Evolutionary conservation across 768 basidiomycete species (phyloP), one percentile per base, ranked within the genome.

Genomic region (Rhizopogon salebrosus): DNA sequence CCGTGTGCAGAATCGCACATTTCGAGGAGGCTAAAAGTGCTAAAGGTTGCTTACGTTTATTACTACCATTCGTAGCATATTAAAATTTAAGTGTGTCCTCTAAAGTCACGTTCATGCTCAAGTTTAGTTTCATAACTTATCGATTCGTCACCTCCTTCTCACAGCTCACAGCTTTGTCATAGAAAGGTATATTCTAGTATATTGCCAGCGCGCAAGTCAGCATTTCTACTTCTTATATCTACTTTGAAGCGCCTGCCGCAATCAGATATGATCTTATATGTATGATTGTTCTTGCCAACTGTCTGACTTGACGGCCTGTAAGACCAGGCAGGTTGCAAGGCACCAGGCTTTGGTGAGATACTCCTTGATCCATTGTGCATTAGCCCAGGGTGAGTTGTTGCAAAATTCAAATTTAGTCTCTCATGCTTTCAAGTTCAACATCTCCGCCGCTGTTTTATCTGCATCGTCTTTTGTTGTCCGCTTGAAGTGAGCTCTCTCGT

Each of bases 1-100:
- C 49, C 49, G 52, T 53, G 52, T 53, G 49, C 31, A 37, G 27
- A 54, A 54, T 53, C 26, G 22, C n/a, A 52, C 50, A 29, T 52
- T 54, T 38, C 53, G 53, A 52, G 53, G 16, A 50, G 20, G 26
- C 18, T 52, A n/a, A n/a, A n/a, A n/a, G n/a, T n/a, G n/a, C n/a
- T 23, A 20, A 35, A 31, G 26, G 8, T 20, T 22, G 24, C 37
- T 24, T 42, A 39, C 13, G 34, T 7, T 20, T 40, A 16, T 23
- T 14, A 36, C 34, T 53, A 24, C 48, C 37, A 37, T 51, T 53
- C 23, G 18, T 20, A 51, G 37, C 13, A 51, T 51, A 39, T 26
- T 39, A 27, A 4, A 29, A 34, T 34, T 10, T 34, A 11, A 34
- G 31, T 34, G 11, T 11, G 31, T 34, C 31, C 31, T 11, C 31